Base-by-base conservation (phyloP, 2,329 filamentous ascomycete species). In the Macrophomina tecta region DNA sequence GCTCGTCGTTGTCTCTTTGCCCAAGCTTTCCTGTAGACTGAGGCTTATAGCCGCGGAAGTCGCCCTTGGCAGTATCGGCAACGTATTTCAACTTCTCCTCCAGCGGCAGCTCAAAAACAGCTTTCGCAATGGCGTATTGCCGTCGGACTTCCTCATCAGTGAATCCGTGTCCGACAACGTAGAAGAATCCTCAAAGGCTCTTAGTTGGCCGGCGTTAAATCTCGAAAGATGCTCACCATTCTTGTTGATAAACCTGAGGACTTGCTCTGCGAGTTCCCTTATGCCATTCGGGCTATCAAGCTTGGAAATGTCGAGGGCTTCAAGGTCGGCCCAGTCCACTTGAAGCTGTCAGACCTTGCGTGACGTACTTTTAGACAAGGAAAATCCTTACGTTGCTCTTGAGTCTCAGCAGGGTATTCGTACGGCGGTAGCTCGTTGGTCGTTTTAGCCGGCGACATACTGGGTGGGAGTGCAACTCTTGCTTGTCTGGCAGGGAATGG, bases 241-340 rank as follows among this genome's bases (percentile, higher is more conserved):
- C 16, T 32, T 56, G 14, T 48, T 12, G 60, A 38, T 14, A 51
- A 63, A 67, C 28, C 68, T 86, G 83, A 2, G 86, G 0, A 89
- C 77, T 67, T 87, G 83, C 48, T 82, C 79, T 1, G 85, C 84
- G 0, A 89, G 77, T 42, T 78, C 79, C 61, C 86, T 75, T 70
- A 86, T 87, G 3, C 85, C 85, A 2, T 81, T 83, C 0, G 85
- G 84, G 18, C 82, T 75, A 36, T 87, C 83, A 69, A 86, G 88
- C 16, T 79, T 79, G 16, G 82, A 81, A 0, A 89, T 78, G 69
- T 75, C 72, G 62, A 77, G 72, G 52, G 73, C 68, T 56, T 74
- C 73, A 67, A 78, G 73, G 9, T 75, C 74, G 18, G 72, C 73
- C 69, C 73, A 76, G 11, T 74, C 69, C 6, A 76, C 61, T 64